Evolutionary conservation across 2,329 filamentous ascomycete genomes (phyloP), one percentile per base, ranked within the genome.

Genomic region (Byssoonygena ceratinophila): DNA sequence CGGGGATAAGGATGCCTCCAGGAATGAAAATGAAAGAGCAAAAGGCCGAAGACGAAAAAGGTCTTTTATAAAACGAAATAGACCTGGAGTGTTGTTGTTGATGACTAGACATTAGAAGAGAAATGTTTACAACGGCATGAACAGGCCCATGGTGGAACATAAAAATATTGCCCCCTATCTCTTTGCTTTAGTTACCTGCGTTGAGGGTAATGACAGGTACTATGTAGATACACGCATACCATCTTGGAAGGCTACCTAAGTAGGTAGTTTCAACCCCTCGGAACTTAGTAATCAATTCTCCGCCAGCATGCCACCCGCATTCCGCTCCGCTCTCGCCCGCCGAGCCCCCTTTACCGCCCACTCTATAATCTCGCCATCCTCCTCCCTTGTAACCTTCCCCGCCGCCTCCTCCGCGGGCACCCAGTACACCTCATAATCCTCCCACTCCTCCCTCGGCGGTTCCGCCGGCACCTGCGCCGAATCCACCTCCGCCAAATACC

Each of bases 1-100:
- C 64, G 53, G 66, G 67, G 4, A 71, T 71, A 54, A 66, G 68
- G n/a, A 52, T 71, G 52, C 68, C 68, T 32, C 67, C 68, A 39
- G 63, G 64, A 39, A 69, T 69, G 60, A 65, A 51, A 41, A 36
- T 34, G 12, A 14, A 36, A 46, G 56, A 12, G 51, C 46, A 57
- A 11, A 25, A 45, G 20, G 23, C 54, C 39, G 55, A 55, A 27
- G 55, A 55, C 34, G 64, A 59, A 11, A 59, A 57, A 20, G 62
- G 62, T n/a, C 60, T 60, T 29, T 54, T 64, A 23, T 64, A 54
- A 25, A 45, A 1, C 23, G 31, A 25, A 20, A 9, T 41, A 47
- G 27, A 47, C 20, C n/a, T n/a, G n/a, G n/a, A n/a, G n/a, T n/a
- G n/a, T n/a, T n/a, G n/a, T n/a, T n/a, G n/a, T n/a, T n/a, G n/a